Evolutionary conservation across 768 basidiomycete genomes (phyloP), one percentile per base, ranked within the genome.

Genomic region (Russula griseocarnosa): DNA sequence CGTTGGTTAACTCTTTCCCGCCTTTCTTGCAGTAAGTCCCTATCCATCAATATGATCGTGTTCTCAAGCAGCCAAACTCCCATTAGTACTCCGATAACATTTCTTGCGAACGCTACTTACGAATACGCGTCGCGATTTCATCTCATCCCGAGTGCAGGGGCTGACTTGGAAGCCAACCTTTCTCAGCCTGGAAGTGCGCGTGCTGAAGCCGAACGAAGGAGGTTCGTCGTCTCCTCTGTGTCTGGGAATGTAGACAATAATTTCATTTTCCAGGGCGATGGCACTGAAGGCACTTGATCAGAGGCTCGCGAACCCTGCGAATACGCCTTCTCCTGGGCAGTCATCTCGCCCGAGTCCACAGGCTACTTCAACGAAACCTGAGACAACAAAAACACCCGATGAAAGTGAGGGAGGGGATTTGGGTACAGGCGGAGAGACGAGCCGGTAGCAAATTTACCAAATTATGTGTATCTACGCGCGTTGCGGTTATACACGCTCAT

Each of bases 261-360:
- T 59, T 34, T 47, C 34, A 14, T 61, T 22, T 59, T 64, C 28
- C 71, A 97, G 96, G 69, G 94, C 95, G 1, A 85, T 99, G 80
- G 97, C 97, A 34, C 78, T 99, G 70, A 97, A 98, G 74, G 97
- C 97, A 4, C 82, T 99, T 40, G 97, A 99, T 70, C 94, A 97
- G 70, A 84, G 94, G 34, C 74, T 98, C 58, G 93, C 95, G 34
- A 86, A 73, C 38, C 67, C 75, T 1, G 69, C 77, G 49, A 70
- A 60, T 30, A 73, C 74, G 62, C 67, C 74, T 22, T 67, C 65
- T 3, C 1, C 58, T 5, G 54, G 51, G 20, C 65, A 50, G 28
- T 14, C 64, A 58, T 28, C 63, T 11, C 66, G 58, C 30, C n/a
- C 62, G 14, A 58, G 51, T 8, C 49, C 53, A 42, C 52, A 67